Base-by-base conservation (phyloP, 2,329 filamentous ascomycete species). In the Apiospora pterosperma region DNA sequence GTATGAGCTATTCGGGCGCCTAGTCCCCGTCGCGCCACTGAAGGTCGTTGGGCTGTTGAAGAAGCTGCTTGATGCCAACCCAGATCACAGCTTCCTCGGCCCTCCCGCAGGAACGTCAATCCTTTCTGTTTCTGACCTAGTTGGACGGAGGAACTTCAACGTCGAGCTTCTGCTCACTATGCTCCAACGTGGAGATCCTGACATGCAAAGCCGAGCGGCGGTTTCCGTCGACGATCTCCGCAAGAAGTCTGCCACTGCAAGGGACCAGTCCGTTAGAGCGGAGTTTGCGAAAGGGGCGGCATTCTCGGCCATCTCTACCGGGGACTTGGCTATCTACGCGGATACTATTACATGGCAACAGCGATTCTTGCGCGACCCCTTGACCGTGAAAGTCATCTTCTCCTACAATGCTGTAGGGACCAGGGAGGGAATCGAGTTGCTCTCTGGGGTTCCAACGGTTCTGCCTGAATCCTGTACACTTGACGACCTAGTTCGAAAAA, bases 281-380 rank as follows among this genome's bases (percentile, higher is more conserved):
- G 64, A 55, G 16, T 34, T n/a, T 12, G 63, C 61, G 3, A 58
- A 58, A 7, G 62, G 66, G n/a, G 65, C 64, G 12, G 36, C 68
- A 25, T 23, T 36, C 6, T 58, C 68, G 16, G 65, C 67, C 4
- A 63, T 68, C 11, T 67, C 69, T 19, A 66, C 68, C n/a, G 66
- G 68, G 8, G 66, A 65, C 3, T 34, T 71, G 38, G 25, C 64
- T 5, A 23, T 69, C 1, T 67, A 66, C 55, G 64, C 59, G 21
- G 65, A 67, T 6, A 67, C 66, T 2, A 39, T 68, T 1, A n/a
- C 62, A 1, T 71, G 70, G 70, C 64, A 66, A 41, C 64, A 64
- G 4, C 63, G 67, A 23, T 70, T 67, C 36, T 62, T 65, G 19
- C 61, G 65, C n/a, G 65, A 69, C 28, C 5, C 61, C 16, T 25